These are phyloP conservation scores for Candida hispaniensis DNA, from an alignment of 805 yeast genomes.

Conservation along the genomic window DNA sequence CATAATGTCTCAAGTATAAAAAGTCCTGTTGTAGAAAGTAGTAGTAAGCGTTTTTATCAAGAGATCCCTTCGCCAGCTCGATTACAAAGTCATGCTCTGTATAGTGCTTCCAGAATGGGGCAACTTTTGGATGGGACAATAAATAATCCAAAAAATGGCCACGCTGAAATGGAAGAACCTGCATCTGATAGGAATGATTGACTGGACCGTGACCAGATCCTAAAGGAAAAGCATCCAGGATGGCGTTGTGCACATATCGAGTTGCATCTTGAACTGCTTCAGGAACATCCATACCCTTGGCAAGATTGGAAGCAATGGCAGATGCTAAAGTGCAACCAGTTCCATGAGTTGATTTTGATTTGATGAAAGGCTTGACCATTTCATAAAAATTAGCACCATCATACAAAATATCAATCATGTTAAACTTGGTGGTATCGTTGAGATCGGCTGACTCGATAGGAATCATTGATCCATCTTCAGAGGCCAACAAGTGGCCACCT, in stretches of 20 bases:
- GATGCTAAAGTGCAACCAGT: conserved; percentile 86
- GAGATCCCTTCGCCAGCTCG: conserved; percentile 40
- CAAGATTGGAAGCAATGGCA: conserved; percentile 65
- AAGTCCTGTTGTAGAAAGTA: conserved; percentile 56
- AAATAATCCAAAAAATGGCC: conserved; percentile 41
- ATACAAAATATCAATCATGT: conserved; percentile 24
- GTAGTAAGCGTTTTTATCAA: conserved; percentile 42
- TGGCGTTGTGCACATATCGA: conserved; percentile 57
- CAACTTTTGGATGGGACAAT: conserved; percentile 44
- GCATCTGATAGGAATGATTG: conserved; percentile 46
- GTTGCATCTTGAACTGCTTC: conserved; percentile 48
- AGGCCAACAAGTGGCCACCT: conserved; percentile 61
- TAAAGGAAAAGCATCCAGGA: conserved; percentile 35
- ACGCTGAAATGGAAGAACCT: conserved; percentile 26
- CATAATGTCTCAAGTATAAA: conserved; percentile 57
- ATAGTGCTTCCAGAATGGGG: conserved; percentile 47
- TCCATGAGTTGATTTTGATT: conserved; percentile 62
- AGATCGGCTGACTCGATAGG: conserved; percentile 8
- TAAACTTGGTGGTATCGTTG: conserved; percentile 18
- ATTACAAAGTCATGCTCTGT: conserved; percentile 49
- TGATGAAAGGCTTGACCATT: conserved; percentile 38
- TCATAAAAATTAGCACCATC: conserved; percentile 31
- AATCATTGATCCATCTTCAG: conserved; percentile 17
- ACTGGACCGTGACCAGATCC: conserved; percentile 60
- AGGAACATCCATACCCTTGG: conserved; percentile 39